Base-by-base conservation (phyloP, 441 rosid genomes). In the Adansonia madagascariensis region DNA sequence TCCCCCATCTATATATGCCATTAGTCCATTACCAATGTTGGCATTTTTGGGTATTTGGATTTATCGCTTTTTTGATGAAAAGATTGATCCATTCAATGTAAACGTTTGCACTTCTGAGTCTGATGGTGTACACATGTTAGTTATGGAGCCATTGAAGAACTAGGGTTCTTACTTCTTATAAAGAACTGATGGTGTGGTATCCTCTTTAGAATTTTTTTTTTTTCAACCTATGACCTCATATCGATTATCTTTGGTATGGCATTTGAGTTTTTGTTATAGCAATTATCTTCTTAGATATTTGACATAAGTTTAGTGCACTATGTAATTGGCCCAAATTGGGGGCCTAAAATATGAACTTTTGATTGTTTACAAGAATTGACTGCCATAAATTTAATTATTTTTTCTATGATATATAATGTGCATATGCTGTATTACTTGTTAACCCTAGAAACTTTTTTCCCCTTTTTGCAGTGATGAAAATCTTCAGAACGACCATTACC, bases 381-480 rank as follows among this genome's bases (percentile, higher is more conserved):
- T 55, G 17, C 46, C 4, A 31, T 3, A 47, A n/a, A 18, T 27
- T 52, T 61, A 24, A 17, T 41, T 68, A 17, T 63, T 71, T 64
- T 27, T 76, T n/a, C 43, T 15, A 56, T 55, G 17, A 15, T 52
- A 6, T 52, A 27, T n/a, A 10, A 17, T 18, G 56, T 57, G 57
- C 35, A 17, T 15, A 47, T 78, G 20, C 49, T 22, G 52, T 61
- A 18, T 68, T 66, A 50, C 53, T 18, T 74, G 41, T 71, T 80
- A 14, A 76, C 74, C 75, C n/a, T 44, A 50, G 46, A 64, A 49
- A 69, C 62, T 39, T 1, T 52, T 44, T 41, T 39, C 20, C 10
- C 20, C 10, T 43, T 50, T 55, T 8, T 55, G 81, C 90, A 96
- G 99, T 79, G 95, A 92, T 86, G 97, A 89, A 77, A 96, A 96